Conservation (phyloP, 2,329 filamentous ascomycete genomes). For the Claviceps fusiformis region DNA sequence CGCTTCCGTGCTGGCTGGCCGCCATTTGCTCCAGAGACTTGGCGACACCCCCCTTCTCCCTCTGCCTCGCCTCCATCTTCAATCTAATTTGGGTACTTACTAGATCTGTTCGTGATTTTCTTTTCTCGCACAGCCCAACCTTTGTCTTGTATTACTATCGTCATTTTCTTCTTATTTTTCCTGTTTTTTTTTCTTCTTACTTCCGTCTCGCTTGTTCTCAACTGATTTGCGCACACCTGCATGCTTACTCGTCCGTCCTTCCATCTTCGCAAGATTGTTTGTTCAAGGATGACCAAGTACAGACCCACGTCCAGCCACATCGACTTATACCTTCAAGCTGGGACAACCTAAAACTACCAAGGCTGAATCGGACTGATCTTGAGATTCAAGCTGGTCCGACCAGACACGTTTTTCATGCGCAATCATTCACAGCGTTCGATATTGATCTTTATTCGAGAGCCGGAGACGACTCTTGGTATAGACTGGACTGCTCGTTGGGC, state of each 20-base stretch:
- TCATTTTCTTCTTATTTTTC: neutral
- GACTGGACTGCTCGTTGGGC: neutral
- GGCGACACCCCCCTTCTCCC: neutral
- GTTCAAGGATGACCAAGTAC: neutral
- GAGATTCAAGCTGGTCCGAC: neutral
- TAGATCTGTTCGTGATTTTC: neutral
- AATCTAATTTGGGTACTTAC: too few species aligned
- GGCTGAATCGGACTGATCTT: neutral
- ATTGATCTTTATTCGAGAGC: neutral
- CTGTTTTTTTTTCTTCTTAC: too few species aligned
- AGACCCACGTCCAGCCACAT: conserved; percentile 5
- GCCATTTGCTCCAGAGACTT: neutral
- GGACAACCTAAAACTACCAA: neutral
- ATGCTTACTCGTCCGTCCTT: neutral
- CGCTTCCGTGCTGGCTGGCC: neutral
- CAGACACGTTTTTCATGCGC: neutral
- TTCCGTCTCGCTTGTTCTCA: neutral
- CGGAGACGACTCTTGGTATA: neutral
- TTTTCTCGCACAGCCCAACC: neutral
- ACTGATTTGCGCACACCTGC: neutral
- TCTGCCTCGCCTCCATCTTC: neutral
- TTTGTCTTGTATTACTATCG: neutral
- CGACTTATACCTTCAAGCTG: conserved; percentile 2
- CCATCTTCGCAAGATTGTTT: neutral
- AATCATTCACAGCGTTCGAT: neutral